These are phyloP conservation scores for Aspergillus cristatus DNA, from an alignment of 495 filamentous ascomycete genomes.

Conservation along the genomic window DNA sequence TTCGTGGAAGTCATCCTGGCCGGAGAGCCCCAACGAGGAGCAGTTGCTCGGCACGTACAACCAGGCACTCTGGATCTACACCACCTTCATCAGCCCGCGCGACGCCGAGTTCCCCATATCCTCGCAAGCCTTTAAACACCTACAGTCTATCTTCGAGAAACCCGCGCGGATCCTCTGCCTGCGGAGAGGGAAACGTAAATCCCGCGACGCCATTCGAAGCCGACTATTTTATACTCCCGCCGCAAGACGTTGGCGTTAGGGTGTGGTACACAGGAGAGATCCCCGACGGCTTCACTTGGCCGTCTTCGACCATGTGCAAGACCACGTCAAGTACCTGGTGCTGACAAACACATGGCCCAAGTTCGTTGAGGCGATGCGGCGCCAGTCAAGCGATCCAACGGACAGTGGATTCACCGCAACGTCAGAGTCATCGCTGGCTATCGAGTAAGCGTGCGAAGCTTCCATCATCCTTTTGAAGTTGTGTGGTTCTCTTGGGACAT, in stretches of 20 bases:
- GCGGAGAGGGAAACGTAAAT: slow-evolving; percentile 3
- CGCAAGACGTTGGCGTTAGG: not conserved
- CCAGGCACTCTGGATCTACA: slow-evolving; percentile 4
- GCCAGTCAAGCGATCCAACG: not conserved
- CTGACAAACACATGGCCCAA: slow-evolving; percentile 8
- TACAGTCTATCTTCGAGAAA: slow-evolving; percentile 4
- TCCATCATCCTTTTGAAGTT: too few relatives aligned
- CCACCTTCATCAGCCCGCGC: slow-evolving; percentile 4
- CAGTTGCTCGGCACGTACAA: slow-evolving; percentile 1
- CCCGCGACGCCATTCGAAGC: slow-evolving; percentile 1
- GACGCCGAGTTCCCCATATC: slow-evolving; percentile 8
- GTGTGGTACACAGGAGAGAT: slow-evolving; percentile 3
- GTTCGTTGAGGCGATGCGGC: slow-evolving; percentile 5
- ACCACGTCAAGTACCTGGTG: slow-evolving; percentile 7
- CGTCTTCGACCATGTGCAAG: slow-evolving; percentile 4
- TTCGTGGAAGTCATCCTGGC: slow-evolving; percentile 2
- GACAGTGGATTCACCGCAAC: not conserved
- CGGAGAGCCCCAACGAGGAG: not conserved
- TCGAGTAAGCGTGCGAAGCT: too few relatives aligned
- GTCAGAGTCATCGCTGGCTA: not conserved
- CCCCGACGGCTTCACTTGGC: slow-evolving; percentile 2
- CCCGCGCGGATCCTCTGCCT: slow-evolving; percentile 1
- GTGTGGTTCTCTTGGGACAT: too few relatives aligned
- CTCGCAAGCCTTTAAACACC: slow-evolving; percentile 1
- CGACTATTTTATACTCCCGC: not conserved